Evolutionary conservation across 2,329 filamentous ascomycete species (phyloP), one percentile per base, ranked within the genome.

Genomic region (Paecilomyces variotii): DNA sequence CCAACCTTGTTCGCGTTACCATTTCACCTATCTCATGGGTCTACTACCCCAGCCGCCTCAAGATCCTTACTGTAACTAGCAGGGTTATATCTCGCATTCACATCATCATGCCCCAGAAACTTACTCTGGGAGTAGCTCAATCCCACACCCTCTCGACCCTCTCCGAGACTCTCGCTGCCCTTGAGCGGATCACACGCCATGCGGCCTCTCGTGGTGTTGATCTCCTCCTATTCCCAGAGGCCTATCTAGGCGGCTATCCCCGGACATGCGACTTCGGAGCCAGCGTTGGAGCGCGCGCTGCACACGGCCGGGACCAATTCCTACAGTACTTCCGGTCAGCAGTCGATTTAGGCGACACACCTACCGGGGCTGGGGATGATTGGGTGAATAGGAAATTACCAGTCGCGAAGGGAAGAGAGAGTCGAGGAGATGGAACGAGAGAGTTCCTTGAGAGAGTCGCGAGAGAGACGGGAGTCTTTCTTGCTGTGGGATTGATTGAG

Each of bases 211-310:
- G 78, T 50, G 78, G 77, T 54, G 78, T 84, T 14, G 78, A 94
- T 71, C 80, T 97, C 55, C 80, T 97, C 28, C 84, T 97, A 56
- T 92, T 97, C 61, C 93, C 93, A 0, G 92, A 97, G 78, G 92
- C 92, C 25, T 96, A 91, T 70, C 82, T 97, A 1, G 93, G 93
- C 53, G 93, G 92, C 1, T 97, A 97, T 70, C 93, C 93, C 19
- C 87, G 92, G 10, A 91, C 88, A 19, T 87, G 87, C 62, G 79
- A 79, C 55, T 96, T 96, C 68, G 91, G 91, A 3, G 86, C 85
- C 53, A 81, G 83, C 1, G 80, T 96, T 4, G 92, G 92, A 3
- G 79, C 81, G 14, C 86, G 92, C 39, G 81, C 82, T 0, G 78
- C 82, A 2, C 78, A 80, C 54, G 92, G 91, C 3, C 83, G 91